Percentiles rank a stretch among this genome's conserved stretches.
These are phyloP conservation scores for Lotus japonicus DNA, from an alignment of 306 rosid species.

Conservation along the genomic window DNA sequence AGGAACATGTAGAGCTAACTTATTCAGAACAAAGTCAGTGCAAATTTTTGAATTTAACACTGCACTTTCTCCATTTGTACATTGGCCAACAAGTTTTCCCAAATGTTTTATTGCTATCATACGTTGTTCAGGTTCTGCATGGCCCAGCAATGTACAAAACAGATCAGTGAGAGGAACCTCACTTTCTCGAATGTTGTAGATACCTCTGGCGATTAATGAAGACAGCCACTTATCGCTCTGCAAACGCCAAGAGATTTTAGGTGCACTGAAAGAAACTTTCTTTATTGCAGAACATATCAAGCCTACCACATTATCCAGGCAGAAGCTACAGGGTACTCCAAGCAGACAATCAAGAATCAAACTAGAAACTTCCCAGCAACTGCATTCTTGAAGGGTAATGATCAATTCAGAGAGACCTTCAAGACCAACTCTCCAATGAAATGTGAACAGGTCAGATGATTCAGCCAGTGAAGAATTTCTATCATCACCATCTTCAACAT, in stretches of 20 bases:
- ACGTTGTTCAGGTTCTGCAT: constrained; percentile 93
- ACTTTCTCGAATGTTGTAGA: constrained; percentile 47
- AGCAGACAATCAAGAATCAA: constrained; percentile 74
- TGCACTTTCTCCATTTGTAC: constrained; percentile 35
- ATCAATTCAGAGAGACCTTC: constrained; percentile 59
- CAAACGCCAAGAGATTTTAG: constrained; percentile 79
- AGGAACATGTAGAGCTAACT: constrained; percentile 32
- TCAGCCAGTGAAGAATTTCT: constrained; percentile 39
- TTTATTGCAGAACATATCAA: constrained; percentile 61
- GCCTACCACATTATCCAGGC: constrained; percentile 49
- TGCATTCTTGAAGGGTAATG: constrained; percentile 55
- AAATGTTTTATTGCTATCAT: constrained; percentile 61
- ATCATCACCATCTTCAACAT: constrained; percentile 47
- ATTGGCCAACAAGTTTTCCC: constrained; percentile 65
- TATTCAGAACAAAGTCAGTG: constrained; percentile 37
- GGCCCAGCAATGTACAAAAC: constrained; percentile 67
- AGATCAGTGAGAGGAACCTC: constrained; percentile 57
- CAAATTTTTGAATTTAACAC: constrained; percentile 30
- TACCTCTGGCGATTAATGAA: constrained; percentile 48
- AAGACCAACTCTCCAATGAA: constrained; percentile 57
- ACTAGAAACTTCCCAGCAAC: constrained; percentile 89
- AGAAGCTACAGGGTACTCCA: constrained; percentile 45
- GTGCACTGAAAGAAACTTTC: constrained; percentile 58
- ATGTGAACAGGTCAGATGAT: constrained; percentile 37
- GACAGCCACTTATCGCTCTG: constrained; percentile 73